phyloP scores from a whole-genome alignment of 208 protist species.

The Leishmania tropica region DNA sequence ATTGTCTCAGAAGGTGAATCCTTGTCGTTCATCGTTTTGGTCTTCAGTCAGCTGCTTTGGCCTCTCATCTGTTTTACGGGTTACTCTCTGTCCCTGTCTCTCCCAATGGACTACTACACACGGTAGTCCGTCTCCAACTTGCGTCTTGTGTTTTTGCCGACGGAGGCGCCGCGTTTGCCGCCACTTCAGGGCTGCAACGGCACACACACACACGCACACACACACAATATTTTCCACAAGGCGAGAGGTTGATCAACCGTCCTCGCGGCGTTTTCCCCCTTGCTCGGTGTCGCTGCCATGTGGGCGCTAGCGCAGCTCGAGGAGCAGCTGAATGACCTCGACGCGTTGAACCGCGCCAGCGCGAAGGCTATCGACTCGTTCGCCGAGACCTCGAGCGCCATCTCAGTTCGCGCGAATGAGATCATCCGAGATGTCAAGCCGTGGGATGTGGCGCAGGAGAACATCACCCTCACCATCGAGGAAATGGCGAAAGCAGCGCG shows the following conservation, averaged over 20 bases:
- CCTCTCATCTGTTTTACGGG: neutral
- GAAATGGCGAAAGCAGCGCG: constrained; percentile 83
- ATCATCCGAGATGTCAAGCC: constrained; percentile 81
- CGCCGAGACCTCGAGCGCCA: constrained; percentile 79
- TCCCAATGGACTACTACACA: neutral
- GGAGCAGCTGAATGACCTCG: constrained; percentile 71
- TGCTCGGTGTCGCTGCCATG: constrained; percentile 31
- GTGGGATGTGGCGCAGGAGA: constrained; percentile 88
- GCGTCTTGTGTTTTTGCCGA: neutral
- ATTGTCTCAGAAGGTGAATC: neutral
- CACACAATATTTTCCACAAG: neutral
- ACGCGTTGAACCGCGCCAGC: constrained; percentile 65
- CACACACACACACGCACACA: neutral
- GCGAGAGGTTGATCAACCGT: neutral
- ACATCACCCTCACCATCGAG: constrained; percentile 85
- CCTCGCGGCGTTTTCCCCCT: neutral
- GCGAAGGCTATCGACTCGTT: constrained; percentile 80
- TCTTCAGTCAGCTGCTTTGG: neutral
- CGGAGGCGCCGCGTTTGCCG: neutral
- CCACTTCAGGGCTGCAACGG: neutral
- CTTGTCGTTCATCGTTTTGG: neutral
- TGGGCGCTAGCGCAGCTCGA: constrained; percentile 57
- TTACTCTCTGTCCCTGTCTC: neutral
- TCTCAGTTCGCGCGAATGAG: constrained; percentile 58
- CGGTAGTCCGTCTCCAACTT: neutral